These are phyloP conservation scores for Penicillium canescens DNA, from an alignment of 495 filamentous ascomycete species.

Conservation along the genomic window DNA sequence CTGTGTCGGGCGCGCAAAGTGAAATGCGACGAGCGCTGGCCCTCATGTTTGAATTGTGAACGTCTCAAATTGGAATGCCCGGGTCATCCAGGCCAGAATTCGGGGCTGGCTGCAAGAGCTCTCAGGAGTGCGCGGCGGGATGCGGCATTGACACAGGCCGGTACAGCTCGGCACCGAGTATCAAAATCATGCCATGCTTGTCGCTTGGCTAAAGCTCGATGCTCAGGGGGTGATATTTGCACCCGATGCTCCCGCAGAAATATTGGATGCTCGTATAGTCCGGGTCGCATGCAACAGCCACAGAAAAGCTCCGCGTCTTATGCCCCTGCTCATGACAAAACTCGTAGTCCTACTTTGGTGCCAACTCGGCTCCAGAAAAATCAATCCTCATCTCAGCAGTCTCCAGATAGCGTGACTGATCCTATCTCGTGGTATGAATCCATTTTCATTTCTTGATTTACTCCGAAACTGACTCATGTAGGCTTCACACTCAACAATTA, in stretches of 20 bases:
- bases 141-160: slow-evolving; percentile 17
- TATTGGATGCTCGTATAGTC: slow-evolving; percentile 21
- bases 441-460: neutral
- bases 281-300: neutral
- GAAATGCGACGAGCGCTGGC: slow-evolving; percentile 24
- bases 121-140: slow-evolving; percentile 1
- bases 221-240: slow-evolving; percentile 23
- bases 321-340: neutral
- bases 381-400: neutral
- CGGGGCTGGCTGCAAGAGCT: neutral
- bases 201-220: slow-evolving; percentile 26
- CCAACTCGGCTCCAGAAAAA: neutral
- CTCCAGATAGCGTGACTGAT: neutral
- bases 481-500: slow-evolving; percentile 15
- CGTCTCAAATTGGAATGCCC: slow-evolving; percentile 18
- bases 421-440: slow-evolving; percentile 6
- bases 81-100: slow-evolving; percentile 10
- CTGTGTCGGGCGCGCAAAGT: slow-evolving; percentile 23
- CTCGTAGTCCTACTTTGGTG: neutral
- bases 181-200: slow-evolving; percentile 24
- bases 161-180: slow-evolving; percentile 19
- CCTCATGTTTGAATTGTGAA: slow-evolving; percentile 15
- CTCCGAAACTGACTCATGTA: neutral
- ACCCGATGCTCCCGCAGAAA: slow-evolving; percentile 17
- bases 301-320: neutral